Evolutionary conservation across 805 yeast species (phyloP).

Genomic region (Pichia sporocuriosa): DNA sequence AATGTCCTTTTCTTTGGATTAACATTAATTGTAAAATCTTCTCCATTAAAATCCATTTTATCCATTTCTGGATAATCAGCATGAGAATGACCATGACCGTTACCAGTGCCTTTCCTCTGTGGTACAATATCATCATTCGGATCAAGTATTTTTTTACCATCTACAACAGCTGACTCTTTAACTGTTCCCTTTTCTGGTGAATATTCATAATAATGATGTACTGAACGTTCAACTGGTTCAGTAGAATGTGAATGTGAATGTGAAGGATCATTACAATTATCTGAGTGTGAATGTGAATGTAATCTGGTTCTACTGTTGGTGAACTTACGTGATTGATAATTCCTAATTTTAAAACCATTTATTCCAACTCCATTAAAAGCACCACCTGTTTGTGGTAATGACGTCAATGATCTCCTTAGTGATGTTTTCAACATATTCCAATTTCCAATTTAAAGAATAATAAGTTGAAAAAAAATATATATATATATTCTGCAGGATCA

Average conservation of each 20-base stretch:
- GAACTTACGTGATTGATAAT: background rate
- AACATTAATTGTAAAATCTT: slow-evolving; percentile 22
- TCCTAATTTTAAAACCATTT: background rate
- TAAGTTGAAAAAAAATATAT: too few species aligned
- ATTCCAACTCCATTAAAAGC: background rate
- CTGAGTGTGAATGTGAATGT: slow-evolving; percentile 5
- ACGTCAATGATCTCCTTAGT: too few species aligned
- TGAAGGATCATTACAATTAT: background rate
- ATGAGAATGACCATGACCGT: slow-evolving; percentile 28
- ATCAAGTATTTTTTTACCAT: slow-evolving; percentile 8
- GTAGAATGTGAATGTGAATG: slow-evolving; percentile 9
- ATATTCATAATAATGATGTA: slow-evolving; percentile 18
- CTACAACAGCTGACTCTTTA: slow-evolving; percentile 8
- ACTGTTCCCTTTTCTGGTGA: slow-evolving; percentile 5
- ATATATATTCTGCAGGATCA: too few species aligned
- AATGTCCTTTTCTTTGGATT: slow-evolving; percentile 19
- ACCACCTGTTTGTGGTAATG: too few species aligned
- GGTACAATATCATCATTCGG: slow-evolving; percentile 5
- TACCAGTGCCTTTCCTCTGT: slow-evolving; percentile 11
- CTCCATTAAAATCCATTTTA: slow-evolving; percentile 24
- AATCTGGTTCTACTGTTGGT: background rate
- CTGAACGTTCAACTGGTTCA: slow-evolving; percentile 4
- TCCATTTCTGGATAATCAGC: slow-evolving; percentile 24
- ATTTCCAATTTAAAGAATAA: too few species aligned
- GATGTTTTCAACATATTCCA: too few species aligned